A percentile compares a stretch with the other conserved stretches of the same genome.
Evolutionary conservation across 495 filamentous ascomycete genomes (phyloP).

Genomic region (Daldinia childiae): DNA sequence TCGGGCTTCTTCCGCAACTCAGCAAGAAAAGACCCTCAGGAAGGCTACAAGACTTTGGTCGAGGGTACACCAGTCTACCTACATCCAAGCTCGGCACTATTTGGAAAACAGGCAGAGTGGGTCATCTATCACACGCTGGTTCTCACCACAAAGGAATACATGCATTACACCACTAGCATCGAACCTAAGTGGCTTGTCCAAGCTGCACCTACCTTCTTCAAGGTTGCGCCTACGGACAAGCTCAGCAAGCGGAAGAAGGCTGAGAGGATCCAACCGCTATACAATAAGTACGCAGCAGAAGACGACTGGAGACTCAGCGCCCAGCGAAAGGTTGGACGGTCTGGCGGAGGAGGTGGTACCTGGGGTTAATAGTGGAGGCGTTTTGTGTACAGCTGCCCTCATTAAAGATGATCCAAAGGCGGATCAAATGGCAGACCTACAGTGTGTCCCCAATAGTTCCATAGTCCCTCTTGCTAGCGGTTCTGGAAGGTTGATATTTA

Average conservation of each 20-base stretch:
- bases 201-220: conserved; percentile 97
- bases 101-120: conserved; percentile 95
- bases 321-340: conserved; percentile 85
- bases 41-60: conserved; percentile 95
- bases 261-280: conserved; percentile 92
- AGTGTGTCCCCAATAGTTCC: not conserved
- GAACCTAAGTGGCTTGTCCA: conserved; percentile 94
- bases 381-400: not conserved
- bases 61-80: conserved; percentile 95
- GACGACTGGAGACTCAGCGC: conserved; percentile 95
- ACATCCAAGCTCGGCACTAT: conserved; percentile 88
- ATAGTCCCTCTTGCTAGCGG: not conserved
- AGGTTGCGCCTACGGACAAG: conserved; percentile 89
- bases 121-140: conserved; percentile 92
- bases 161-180: conserved; percentile 90
- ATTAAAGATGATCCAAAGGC: not conserved
- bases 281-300: conserved; percentile 85
- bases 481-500: not conserved
- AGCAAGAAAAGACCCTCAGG: conserved; percentile 92
- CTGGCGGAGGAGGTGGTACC: conserved; percentile 88
- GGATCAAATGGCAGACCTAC: not conserved
- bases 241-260: conserved; percentile 92
- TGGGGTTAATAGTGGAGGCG: conserved; percentile 74
- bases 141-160: conserved; percentile 95
- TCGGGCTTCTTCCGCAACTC: conserved; percentile 95